phyloP scores from a whole-genome alignment of 192 early-diverging fungal species.

The Borealophlyctis nickersoniae region DNA sequence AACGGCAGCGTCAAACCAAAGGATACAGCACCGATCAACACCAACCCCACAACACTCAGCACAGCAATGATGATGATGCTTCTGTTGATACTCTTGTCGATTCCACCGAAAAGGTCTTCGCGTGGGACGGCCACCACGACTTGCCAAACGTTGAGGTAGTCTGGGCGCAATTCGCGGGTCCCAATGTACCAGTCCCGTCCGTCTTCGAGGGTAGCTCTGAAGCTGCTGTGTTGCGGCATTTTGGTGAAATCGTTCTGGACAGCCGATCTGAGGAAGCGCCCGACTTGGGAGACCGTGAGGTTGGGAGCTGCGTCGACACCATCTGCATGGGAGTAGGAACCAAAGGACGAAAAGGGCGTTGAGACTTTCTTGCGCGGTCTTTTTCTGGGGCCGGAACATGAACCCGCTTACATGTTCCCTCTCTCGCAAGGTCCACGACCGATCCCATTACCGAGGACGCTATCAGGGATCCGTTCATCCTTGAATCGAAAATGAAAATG shows the following conservation, averaged over 20 bases:
- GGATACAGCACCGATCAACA: background rate
- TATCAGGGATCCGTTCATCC: conserved; percentile 10
- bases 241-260: no score
- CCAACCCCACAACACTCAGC: background rate
- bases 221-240: background rate
- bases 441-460: conserved; percentile 15
- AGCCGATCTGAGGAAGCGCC: background rate
- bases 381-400: no score
- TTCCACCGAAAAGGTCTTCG: conserved; percentile 6
- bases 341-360: no score
- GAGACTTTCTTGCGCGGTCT: no score
- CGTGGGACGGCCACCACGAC: conserved; percentile 13
- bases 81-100: conserved; percentile 1
- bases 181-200: conserved; percentile 2
- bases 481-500: conserved; percentile 13
- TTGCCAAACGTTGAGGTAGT: conserved; percentile 1
- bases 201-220: conserved; percentile 2
- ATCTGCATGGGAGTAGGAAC: no score
- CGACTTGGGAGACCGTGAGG: conserved; percentile 5
- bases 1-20: conserved; percentile 9
- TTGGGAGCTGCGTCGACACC: background rate
- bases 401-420: no score
- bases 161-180: background rate
- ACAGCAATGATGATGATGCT: conserved; percentile 7
- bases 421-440: no score